Evolutionary conservation across 306 rosid species (phyloP), one percentile per base, ranked within the genome.

Genomic region (Acacia confusa): DNA sequence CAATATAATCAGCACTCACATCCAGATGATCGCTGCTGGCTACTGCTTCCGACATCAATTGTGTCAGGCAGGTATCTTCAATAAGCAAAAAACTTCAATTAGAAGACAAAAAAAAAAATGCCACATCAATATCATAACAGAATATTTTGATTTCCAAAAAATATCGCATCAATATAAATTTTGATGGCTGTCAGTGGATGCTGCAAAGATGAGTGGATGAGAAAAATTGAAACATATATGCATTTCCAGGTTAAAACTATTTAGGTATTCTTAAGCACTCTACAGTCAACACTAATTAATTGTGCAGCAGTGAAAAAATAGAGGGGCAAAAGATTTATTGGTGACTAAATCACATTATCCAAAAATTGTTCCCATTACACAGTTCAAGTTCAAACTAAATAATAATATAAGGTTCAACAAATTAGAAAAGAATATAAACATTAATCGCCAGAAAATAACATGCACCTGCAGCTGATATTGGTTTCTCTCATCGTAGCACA

Each of bases 41-140:
- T 92, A 90, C 82, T 87, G 92, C 83, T 89, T 67, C 87, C 96
- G 50, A 95, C 99, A 81, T 95, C 99, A 78, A 95, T 95, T 61
- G 98, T 93, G 84, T 95, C 99, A 27, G 99, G 99, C 88, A 95
- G 85, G 89, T 95, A 95, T 88, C 99, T 95, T 79, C 88, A 73
- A 20, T 41, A 79, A 66, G 65, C 74, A 67, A 28, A 70, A 74
- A 34, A 72, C 81, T 75, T 40, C 76, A 87, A 84, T 83, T 61
- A 50, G 40, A 36, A 64, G 63, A 73, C 60, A 83, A 50, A 75
- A 83, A 71, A 76, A 75, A 25, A 77, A 79, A 63, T 67, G 17
- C 4, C 65, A 68, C 20, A 41, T 89, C 74, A 84, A 47, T 43
- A 84, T 32, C 74, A 61, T 34, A 28, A 50, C 43, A 70, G 78